Base-by-base conservation (phyloP, 257 asterid genomes). In the Salvia miltiorrhiza region DNA sequence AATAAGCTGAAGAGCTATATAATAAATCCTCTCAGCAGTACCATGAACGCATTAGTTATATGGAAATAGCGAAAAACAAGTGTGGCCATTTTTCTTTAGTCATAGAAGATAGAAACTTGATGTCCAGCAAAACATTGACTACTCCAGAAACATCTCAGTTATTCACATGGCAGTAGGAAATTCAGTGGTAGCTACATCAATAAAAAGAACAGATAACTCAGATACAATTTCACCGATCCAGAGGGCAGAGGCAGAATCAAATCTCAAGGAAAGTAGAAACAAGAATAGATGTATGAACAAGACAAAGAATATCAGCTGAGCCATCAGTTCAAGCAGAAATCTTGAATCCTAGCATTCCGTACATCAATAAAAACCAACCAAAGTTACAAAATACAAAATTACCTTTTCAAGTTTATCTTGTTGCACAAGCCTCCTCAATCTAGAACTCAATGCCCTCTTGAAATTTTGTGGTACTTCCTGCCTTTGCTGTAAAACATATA, bases 351-450 rank as follows among this genome's bases (percentile, higher is more conserved):
- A 77, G 23, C 45, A 41, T 62, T 53, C 47, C 1, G 21, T 4
- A 32, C 21, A 47, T 28, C 21, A 43, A 28, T n/a, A 57, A 19
- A 43, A 30, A 32, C 28, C 39, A 33, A 47, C 17, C 63, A 69
- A 70, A 63, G 55, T 58, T 48, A 8, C 10, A 5, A 47, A 14
- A 61, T 21, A 43, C 35, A 53, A 63, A 68, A 63, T 47, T 69
- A 93, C 98, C 98, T 90, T 90, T 78, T 88, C 90, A 50, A 93
- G 89, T 79, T 93, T 93, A 76, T 84, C 90, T 79, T 88, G 96
- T 45, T 77, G 86, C 85, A 85, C 93, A 59, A 93, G 97, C 84
- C 96, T 88, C 80, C 96, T 87, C 76, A 93, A 80, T 85, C 94
- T 84, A 61, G 85, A 77, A 81, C 85, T 82, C 77, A 93, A 63